Percentiles rank a stretch among this genome's conserved stretches.
Evolutionary conservation across 2,329 filamentous ascomycete species (phyloP).

Genomic region (Calycina herbarum): DNA sequence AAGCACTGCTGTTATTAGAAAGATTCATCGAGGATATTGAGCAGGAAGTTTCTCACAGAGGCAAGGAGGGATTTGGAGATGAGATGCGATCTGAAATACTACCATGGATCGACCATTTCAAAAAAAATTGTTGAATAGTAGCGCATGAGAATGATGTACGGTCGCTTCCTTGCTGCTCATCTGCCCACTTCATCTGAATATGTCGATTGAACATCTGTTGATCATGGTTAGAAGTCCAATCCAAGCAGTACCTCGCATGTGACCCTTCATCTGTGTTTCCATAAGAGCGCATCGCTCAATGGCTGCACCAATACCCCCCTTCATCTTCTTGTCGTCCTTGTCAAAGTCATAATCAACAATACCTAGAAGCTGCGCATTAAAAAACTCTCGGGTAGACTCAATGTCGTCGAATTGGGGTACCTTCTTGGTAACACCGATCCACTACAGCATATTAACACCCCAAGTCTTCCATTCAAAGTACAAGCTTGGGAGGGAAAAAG

Average conservation of each 20-base stretch:
- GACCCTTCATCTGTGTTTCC: background rate
- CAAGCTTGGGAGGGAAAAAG: background rate
- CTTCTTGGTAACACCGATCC: conserved; percentile 1
- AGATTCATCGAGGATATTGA: no score
- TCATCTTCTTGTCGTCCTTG: conserved; percentile 1
- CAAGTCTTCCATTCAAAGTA: background rate
- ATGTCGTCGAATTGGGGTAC: background rate
- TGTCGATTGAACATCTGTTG: background rate
- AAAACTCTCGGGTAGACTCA: background rate
- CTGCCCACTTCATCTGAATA: conserved; percentile 4
- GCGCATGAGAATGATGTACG: no score
- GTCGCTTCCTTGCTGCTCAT: background rate
- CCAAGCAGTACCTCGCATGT: background rate
- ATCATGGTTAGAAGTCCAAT: conserved; percentile 1
- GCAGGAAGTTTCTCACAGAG: no score
- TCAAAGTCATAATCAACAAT: conserved; percentile 8
- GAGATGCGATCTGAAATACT: no score
- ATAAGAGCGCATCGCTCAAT: background rate
- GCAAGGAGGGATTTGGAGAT: no score
- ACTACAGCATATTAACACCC: background rate
- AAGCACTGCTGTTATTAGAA: no score
- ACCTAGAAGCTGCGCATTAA: background rate
- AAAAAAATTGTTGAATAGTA: no score
- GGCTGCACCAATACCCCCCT: background rate
- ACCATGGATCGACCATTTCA: no score